Evolutionary conservation across 345 rosid genomes (phyloP).

Genomic region (Moricandia arvensis): DNA sequence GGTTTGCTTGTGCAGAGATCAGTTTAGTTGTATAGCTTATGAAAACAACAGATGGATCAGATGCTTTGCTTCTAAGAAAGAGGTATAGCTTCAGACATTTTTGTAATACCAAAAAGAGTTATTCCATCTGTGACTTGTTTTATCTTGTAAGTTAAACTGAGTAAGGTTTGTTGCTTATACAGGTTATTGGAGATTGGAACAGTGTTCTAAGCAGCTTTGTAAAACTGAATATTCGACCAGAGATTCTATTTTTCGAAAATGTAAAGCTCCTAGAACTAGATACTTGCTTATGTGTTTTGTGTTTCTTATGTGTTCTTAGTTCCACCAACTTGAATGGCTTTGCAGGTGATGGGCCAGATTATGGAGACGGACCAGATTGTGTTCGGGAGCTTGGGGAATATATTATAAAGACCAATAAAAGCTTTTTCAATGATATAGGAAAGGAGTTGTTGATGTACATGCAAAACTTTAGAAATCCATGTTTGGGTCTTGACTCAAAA

Average conservation of each 20-base stretch:
- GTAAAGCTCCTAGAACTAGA: background rate
- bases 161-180: background rate
- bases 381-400: background rate
- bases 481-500: background rate
- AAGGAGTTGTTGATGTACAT: background rate
- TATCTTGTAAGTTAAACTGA: background rate
- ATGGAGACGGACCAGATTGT: background rate
- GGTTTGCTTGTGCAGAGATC: constrained; percentile 18
- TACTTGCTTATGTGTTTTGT: background rate
- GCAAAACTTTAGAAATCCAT: background rate
- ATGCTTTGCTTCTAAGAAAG: background rate
- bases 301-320: background rate
- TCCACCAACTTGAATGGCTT: background rate
- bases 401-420: background rate
- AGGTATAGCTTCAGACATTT: background rate
- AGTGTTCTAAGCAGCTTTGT: background rate
- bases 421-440: background rate
- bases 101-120: background rate
- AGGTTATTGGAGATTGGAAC: constrained; percentile 26
- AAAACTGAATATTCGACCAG: background rate
- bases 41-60: constrained; percentile 4
- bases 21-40: constrained; percentile 10
- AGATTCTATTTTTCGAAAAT: constrained; percentile 22
- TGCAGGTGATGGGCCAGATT: background rate
- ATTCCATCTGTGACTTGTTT: background rate